Evolutionary conservation across 192 early-diverging fungal genomes (phyloP).

Genomic region (Geosiphon pyriformis): DNA sequence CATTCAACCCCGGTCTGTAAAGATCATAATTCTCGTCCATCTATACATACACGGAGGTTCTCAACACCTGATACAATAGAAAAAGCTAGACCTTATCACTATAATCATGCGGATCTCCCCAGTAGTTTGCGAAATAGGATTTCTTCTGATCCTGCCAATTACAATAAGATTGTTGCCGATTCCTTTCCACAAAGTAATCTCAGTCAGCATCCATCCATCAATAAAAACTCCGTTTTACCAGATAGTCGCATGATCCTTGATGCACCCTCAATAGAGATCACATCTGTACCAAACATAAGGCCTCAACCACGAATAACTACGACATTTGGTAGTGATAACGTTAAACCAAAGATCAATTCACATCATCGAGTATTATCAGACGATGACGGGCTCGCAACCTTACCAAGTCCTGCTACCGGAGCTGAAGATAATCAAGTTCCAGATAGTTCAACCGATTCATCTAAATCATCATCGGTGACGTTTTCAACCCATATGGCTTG

Average conservation of each 20-base stretch:
- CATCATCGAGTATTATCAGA: conserved; percentile 9
- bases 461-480: background rate
- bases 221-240: background rate
- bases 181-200: background rate
- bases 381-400: background rate
- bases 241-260: background rate
- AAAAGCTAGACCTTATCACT: background rate
- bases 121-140: background rate
- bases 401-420: conserved; percentile 26
- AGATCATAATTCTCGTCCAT: background rate
- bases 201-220: background rate
- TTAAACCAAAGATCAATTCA: background rate
- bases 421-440: background rate
- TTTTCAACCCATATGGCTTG: background rate
- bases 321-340: background rate
- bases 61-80: background rate
- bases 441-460: background rate
- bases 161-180: no score
- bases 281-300: background rate
- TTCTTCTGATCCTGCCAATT: background rate
- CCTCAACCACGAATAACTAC: background rate
- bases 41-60: background rate
- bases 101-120: background rate
- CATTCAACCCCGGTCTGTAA: background rate
- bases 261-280: background rate